These are phyloP conservation scores for Ophiobolus disseminans DNA, from an alignment of 2,329 filamentous ascomycete species.

Conservation along the genomic window DNA sequence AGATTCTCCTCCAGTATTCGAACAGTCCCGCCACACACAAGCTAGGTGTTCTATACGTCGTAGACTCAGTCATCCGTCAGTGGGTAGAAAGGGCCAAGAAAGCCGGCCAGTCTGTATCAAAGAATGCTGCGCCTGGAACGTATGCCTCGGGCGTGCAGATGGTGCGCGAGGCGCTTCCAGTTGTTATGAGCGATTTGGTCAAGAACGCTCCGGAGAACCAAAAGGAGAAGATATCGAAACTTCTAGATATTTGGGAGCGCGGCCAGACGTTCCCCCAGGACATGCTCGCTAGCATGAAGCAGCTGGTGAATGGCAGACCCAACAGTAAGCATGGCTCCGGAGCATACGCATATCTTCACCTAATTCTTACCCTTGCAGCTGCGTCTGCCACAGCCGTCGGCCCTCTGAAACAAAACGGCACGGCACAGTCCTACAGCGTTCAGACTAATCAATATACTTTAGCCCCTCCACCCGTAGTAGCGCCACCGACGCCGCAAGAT, in stretches of 20 bases:
- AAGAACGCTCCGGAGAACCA: constrained; percentile 88
- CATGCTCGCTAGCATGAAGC: constrained; percentile 83
- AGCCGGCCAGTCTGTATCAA: constrained; percentile 77
- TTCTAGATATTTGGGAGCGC: constrained; percentile 98
- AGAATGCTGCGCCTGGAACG: constrained; percentile 86
- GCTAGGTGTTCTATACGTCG: constrained; percentile 97
- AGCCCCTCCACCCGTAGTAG: constrained; percentile 23
- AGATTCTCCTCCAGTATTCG: constrained; percentile 96
- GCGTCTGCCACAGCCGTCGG: constrained; percentile 35
- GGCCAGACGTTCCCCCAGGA: constrained; percentile 84
- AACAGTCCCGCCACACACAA: constrained; percentile 95
- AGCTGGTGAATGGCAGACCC: constrained; percentile 71
- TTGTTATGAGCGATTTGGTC: constrained; percentile 94
- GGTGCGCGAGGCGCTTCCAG: constrained; percentile 93
- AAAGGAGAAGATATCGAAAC: constrained; percentile 95
- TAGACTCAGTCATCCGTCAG: constrained; percentile 99
- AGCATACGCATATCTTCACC: constrained; percentile 15
- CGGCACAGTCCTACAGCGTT: constrained; percentile 21
- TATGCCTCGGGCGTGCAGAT: constrained; percentile 94
- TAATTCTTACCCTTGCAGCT: constrained; percentile 18
- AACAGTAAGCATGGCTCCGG: constrained; percentile 66
- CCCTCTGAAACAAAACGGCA: constrained; percentile 34
- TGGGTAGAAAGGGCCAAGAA: constrained; percentile 96
- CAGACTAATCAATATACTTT: constrained; percentile 39
- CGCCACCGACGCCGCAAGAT: constrained; percentile 33